These are phyloP conservation scores for Barnettozyma botsteinii DNA, from an alignment of 805 yeast genomes.

Conservation along the genomic window DNA sequence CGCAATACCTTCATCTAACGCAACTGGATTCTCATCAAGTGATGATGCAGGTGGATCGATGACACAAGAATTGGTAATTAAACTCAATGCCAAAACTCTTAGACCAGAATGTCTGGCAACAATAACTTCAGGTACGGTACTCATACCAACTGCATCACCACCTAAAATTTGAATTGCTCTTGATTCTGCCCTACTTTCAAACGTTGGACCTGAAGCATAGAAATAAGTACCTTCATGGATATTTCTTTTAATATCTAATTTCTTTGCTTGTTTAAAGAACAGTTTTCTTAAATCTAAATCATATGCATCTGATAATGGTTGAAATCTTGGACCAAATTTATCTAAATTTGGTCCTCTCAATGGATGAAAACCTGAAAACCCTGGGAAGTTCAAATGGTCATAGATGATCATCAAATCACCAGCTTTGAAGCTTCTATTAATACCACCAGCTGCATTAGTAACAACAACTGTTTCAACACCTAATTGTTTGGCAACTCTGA, in stretches of 20 bases:
- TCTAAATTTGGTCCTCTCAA: slow-evolving; percentile 82
- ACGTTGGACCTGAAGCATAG: slow-evolving; percentile 90
- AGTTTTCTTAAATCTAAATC: slow-evolving; percentile 62
- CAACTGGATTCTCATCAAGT: slow-evolving; percentile 44
- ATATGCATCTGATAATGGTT: slow-evolving; percentile 86
- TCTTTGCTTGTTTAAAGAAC: slow-evolving; percentile 49
- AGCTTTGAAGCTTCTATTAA: slow-evolving; percentile 57
- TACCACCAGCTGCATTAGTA: slow-evolving; percentile 97
- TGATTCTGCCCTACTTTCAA: slow-evolving; percentile 90
- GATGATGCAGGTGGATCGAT: slow-evolving; percentile 65
- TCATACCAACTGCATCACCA: slow-evolving; percentile 96
- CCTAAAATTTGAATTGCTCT: slow-evolving; percentile 65
- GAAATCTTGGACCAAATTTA: slow-evolving; percentile 78
- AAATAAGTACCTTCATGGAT: slow-evolving; percentile 85
- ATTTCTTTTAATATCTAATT: slow-evolving; percentile 43
- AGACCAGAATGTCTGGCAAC: slow-evolving; percentile 87
- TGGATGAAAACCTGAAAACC: slow-evolving; percentile 84
- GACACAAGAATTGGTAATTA: slow-evolving; percentile 82
- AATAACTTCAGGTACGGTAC: slow-evolving; percentile 94
- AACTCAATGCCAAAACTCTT: slow-evolving; percentile 74
- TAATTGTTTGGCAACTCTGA: slow-evolving; percentile 64
- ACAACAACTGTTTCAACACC: slow-evolving; percentile 62
- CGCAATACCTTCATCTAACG: slow-evolving; percentile 71
- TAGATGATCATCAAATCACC: slow-evolving; percentile 89
- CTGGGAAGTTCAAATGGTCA: slow-evolving; percentile 90